A percentile compares a stretch with the other conserved stretches of the same genome.
These are phyloP conservation scores for Hygrocybe punicea DNA, from an alignment of 768 basidiomycete genomes.

Conservation along the genomic window DNA sequence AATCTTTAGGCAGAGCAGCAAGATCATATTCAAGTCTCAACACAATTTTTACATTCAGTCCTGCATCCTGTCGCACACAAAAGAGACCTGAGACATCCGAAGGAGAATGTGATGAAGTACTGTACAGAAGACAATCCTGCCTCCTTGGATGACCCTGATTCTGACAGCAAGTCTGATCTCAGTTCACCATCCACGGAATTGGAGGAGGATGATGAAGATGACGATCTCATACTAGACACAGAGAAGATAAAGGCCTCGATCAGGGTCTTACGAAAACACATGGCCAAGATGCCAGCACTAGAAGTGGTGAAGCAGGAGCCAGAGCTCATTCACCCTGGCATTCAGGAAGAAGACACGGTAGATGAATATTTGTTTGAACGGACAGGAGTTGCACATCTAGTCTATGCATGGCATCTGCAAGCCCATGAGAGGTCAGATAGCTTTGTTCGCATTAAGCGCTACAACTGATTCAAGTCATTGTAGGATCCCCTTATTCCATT, in stretches of 20 bases:
- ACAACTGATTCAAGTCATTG: background rate
- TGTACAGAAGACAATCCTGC: too few species aligned
- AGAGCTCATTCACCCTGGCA: background rate
- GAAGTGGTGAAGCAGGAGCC: background rate
- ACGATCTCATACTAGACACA: background rate
- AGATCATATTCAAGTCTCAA: background rate
- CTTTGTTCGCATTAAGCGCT: too few species aligned
- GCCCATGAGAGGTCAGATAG: too few species aligned
- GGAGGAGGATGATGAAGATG: background rate
- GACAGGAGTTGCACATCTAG: background rate
- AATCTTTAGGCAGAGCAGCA: background rate
- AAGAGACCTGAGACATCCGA: background rate
- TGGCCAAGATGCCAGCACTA: background rate
- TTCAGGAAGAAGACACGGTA: background rate
- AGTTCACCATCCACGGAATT: background rate
- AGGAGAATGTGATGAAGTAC: constrained; percentile 1
- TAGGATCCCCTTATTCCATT: background rate
- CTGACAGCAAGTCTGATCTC: background rate
- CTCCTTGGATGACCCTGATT: too few species aligned
- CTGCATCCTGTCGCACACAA: background rate
- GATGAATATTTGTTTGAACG: background rate
- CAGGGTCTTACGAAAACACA: background rate
- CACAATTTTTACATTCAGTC: background rate
- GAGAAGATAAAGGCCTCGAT: too few species aligned
- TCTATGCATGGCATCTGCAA: background rate